Conservation (phyloP, 352 stramenopile species). For the Phytophthora pisi region DNA sequence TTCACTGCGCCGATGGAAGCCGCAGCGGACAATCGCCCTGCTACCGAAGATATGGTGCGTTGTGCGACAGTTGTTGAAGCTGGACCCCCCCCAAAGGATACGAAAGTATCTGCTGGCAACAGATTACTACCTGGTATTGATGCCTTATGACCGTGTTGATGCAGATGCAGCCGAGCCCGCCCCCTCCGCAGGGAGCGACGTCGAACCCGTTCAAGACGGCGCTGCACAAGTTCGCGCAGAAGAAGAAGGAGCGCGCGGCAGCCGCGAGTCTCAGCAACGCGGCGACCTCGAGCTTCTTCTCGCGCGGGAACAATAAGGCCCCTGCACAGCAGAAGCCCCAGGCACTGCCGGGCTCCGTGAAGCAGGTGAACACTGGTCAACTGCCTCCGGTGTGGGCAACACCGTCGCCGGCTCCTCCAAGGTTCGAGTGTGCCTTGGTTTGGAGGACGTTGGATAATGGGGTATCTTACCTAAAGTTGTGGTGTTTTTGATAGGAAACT, state of each 20-base stretch:
- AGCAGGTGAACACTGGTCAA: slow-evolving; percentile 74
- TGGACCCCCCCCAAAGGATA: slow-evolving; percentile 7
- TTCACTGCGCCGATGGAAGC: slow-evolving; percentile 25
- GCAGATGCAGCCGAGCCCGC: slow-evolving; percentile 31
- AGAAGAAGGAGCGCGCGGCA: slow-evolving; percentile 64
- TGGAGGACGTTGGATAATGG: not conserved
- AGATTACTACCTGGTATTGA: no score
- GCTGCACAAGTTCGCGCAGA: slow-evolving; percentile 83
- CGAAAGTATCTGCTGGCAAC: slow-evolving; percentile 2
- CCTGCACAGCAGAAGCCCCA: slow-evolving; percentile 49
- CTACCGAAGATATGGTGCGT: slow-evolving; percentile 35
- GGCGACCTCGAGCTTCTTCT: slow-evolving; percentile 76
- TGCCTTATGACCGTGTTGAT: not conserved
- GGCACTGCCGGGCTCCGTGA: slow-evolving; percentile 69
- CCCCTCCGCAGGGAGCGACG: slow-evolving; percentile 33
- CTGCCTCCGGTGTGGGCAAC: slow-evolving; percentile 82
- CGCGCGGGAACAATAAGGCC: slow-evolving; percentile 39
- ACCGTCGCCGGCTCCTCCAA: slow-evolving; percentile 53
- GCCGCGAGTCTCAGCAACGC: slow-evolving; percentile 36
- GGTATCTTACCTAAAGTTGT: slow-evolving; percentile 3
- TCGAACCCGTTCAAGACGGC: slow-evolving; percentile 80
- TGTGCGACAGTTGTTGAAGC: slow-evolving; percentile 15
- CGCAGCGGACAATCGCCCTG: slow-evolving; percentile 12
- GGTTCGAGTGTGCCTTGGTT: slow-evolving; percentile 24
- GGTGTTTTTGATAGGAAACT: slow-evolving; percentile 34